Conservation (phyloP, 768 basidiomycete genomes). For the Leccinum arenicola region DNA sequence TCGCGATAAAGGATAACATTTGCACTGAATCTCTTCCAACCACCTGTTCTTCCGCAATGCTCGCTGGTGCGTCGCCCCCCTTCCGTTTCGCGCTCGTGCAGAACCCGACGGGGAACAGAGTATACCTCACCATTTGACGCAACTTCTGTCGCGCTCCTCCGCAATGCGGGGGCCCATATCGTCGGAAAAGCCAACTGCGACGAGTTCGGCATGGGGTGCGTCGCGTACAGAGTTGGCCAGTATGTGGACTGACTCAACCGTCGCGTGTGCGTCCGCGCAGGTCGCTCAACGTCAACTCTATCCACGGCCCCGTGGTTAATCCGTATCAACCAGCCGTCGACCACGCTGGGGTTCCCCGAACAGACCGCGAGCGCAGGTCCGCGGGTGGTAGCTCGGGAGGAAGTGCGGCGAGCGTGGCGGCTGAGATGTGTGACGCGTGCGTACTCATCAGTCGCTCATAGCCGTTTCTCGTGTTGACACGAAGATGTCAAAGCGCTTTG, state of each 20-base stretch:
- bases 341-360: conserved; percentile 19
- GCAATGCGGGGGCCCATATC: conserved; percentile 60
- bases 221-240: not conserved
- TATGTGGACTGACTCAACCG: not conserved
- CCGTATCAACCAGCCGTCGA: conserved; percentile 45
- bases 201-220: conserved; percentile 98
- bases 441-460: conserved; percentile 24
- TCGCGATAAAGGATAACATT: conserved; percentile 89
- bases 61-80: conserved; percentile 46
- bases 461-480: not conserved
- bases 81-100: not conserved
- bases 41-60: conserved; percentile 77
- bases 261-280: conserved; percentile 32
- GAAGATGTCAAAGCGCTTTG: conserved; percentile 57
- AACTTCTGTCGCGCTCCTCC: conserved; percentile 70
- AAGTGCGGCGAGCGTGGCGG: conserved; percentile 89
- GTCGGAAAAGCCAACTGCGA: conserved; percentile 94
- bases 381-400: conserved; percentile 96
- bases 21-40: conserved; percentile 62
- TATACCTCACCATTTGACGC: conserved; percentile 84
- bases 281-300: conserved; percentile 73
- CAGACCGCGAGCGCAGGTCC: conserved; percentile 45
- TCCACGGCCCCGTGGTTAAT: conserved; percentile 81
- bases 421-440: conserved; percentile 80
- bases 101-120: conserved; percentile 39